Percentiles rank a stretch among this genome's conserved stretches.
Conservation (phyloP, 2,329 filamentous ascomycete species). For the Fusarium siculi region DNA sequence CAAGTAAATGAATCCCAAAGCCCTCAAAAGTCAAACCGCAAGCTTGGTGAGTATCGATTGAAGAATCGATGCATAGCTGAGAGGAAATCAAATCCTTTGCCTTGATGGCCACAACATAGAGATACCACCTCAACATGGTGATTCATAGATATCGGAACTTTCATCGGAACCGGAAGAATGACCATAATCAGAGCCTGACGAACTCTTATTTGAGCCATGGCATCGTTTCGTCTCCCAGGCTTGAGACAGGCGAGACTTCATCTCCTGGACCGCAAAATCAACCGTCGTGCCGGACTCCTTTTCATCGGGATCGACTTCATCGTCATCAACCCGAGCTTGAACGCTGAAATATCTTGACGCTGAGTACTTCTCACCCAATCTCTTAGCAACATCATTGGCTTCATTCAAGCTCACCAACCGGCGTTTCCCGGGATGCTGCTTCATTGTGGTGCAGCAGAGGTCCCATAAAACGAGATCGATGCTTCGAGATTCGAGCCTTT, state of each 20-base stretch:
- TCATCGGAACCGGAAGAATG: neutral
- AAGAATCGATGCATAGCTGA: neutral
- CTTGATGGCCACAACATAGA: neutral
- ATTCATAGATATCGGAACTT: neutral
- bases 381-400: conserved; percentile 67
- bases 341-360: conserved; percentile 52
- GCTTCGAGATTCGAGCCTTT: conserved; percentile 6
- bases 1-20: neutral
- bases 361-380: conserved; percentile 62
- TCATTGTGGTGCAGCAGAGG: conserved; percentile 47
- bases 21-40: no score
- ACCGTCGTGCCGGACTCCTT: conserved; percentile 33
- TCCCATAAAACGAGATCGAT: conserved; percentile 48
- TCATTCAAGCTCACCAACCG: conserved; percentile 65
- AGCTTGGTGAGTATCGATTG: neutral
- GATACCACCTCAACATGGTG: neutral
- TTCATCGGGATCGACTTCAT: conserved; percentile 28
- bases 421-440: conserved; percentile 52
- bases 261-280: conserved; percentile 47
- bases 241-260: conserved; percentile 21
- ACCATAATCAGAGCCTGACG: neutral
- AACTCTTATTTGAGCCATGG: neutral
- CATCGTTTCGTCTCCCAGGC: conserved; percentile 34
- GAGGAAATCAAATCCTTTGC: neutral
- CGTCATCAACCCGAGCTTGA: conserved; percentile 41